Conservation (phyloP, 73 alveolate genomes). For the Paramecium pentaurelia region DNA sequence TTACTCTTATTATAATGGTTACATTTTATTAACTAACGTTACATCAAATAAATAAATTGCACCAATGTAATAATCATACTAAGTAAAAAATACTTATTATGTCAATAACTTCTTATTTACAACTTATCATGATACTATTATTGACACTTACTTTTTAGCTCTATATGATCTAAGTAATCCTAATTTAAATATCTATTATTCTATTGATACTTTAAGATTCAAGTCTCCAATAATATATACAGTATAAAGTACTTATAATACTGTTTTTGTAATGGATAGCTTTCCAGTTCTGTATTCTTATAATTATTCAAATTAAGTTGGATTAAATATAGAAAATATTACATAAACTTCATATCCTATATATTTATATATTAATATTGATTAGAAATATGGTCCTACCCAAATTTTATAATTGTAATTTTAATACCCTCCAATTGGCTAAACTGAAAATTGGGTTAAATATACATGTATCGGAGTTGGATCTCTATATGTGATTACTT, state of each 20-base stretch:
- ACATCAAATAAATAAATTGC: neutral
- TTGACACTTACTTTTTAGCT: neutral
- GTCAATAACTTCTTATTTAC: neutral
- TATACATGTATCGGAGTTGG: conserved; percentile 16
- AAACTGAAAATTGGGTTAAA: neutral
- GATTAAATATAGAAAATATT: neutral
- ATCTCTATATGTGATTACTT: neutral
- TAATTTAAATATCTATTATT: neutral
- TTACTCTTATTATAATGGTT: neutral
- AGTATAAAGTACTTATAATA: neutral
- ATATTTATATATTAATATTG: neutral
- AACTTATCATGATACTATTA: neutral
- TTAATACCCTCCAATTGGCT: neutral
- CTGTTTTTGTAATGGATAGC: neutral
- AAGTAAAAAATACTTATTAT: neutral
- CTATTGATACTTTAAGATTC: neutral
- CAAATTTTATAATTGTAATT: neutral
- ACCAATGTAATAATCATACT: neutral
- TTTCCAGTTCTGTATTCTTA: neutral
- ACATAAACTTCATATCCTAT: neutral
- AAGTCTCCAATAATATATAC: neutral
- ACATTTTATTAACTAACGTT: neutral
- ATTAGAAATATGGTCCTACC: neutral
- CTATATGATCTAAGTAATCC: neutral
- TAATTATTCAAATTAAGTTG: neutral